These are phyloP conservation scores for Pulveroboletus sp. DNA, from an alignment of 768 basidiomycete species.

Conservation along the genomic window DNA sequence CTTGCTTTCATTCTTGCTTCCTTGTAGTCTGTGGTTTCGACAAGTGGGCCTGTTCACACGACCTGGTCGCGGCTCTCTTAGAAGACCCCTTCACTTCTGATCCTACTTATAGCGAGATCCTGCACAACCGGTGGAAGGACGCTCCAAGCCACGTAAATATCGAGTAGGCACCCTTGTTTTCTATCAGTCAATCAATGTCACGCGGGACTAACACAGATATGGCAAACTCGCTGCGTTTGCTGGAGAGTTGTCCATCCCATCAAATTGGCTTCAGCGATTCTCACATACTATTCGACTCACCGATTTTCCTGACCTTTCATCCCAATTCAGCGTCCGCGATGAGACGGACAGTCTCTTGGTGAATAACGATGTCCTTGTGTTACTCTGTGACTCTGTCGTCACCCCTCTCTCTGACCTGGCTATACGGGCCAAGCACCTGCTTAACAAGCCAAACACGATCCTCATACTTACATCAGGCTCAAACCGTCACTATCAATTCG, in stretches of 20 bases:
- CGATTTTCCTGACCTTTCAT: conserved; percentile 31
- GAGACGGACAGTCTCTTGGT: conserved; percentile 19
- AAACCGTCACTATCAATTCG: conserved; percentile 11
- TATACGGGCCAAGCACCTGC: conserved; percentile 21
- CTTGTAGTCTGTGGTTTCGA: conserved; percentile 54
- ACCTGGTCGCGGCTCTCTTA: conserved; percentile 65
- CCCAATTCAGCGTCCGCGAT: conserved; percentile 13
- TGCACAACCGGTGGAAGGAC: conserved; percentile 49
- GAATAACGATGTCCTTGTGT: conserved; percentile 57
- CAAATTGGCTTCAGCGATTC: conserved; percentile 56
- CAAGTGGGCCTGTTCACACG: conserved; percentile 47
- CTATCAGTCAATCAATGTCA: neutral
- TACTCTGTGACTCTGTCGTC: conserved; percentile 58
- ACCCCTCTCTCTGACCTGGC: conserved; percentile 41
- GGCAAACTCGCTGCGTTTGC: conserved; percentile 18
- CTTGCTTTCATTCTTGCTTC: neutral
- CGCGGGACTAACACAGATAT: conserved; percentile 13
- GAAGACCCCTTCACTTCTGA: conserved; percentile 67
- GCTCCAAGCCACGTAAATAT: conserved; percentile 21
- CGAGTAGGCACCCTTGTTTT: conserved; percentile 20
- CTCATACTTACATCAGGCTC: conserved; percentile 37
- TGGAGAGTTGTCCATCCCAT: conserved; percentile 38
- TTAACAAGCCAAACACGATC: conserved; percentile 39
- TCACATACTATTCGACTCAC: conserved; percentile 44
- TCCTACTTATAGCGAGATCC: conserved; percentile 34